Percentiles rank a stretch among this genome's conserved stretches.
Conservation (phyloP, 495 filamentous ascomycete genomes). For the Penicillium herquei region DNA sequence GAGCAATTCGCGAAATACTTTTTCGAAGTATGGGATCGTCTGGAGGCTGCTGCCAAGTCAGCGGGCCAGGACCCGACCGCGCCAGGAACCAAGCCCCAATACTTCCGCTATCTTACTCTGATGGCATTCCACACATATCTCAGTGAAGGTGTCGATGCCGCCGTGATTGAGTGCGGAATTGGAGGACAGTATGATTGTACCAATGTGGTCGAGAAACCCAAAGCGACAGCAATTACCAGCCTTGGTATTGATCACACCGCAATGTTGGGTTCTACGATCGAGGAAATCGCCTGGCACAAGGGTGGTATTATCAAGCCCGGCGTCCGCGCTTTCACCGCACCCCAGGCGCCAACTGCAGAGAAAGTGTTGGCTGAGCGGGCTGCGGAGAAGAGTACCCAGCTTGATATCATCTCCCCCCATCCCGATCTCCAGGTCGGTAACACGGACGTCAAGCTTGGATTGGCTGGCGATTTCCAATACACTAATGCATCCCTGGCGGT, state of each 20-base stretch:
- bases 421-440: conserved; percentile 51
- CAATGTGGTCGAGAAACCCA: conserved; percentile 77
- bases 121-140: conserved; percentile 89
- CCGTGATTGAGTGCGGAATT: conserved; percentile 90
- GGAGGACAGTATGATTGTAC: conserved; percentile 93
- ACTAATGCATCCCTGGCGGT: conserved; percentile 83
- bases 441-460: conserved; percentile 62
- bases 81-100: conserved; percentile 67
- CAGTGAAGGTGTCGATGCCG: conserved; percentile 72
- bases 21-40: conserved; percentile 83
- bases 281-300: conserved; percentile 97
- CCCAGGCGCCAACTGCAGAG: conserved; percentile 64
- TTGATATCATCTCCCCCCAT: conserved; percentile 64
- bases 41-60: conserved; percentile 52
- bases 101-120: conserved; percentile 86
- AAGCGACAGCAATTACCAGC: conserved; percentile 73
- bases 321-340: conserved; percentile 68
- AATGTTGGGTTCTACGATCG: conserved; percentile 78
- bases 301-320: conserved; percentile 83
- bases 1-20: conserved; percentile 79
- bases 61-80: conserved; percentile 48
- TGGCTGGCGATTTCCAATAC: conserved; percentile 80
- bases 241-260: conserved; percentile 87
- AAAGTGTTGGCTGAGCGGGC: conserved; percentile 71
- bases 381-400: conserved; percentile 56